Percentiles rank a stretch among this genome's conserved stretches.
Evolutionary conservation across 495 filamentous ascomycete species (phyloP).

Genomic region (Penicillium parvum): DNA sequence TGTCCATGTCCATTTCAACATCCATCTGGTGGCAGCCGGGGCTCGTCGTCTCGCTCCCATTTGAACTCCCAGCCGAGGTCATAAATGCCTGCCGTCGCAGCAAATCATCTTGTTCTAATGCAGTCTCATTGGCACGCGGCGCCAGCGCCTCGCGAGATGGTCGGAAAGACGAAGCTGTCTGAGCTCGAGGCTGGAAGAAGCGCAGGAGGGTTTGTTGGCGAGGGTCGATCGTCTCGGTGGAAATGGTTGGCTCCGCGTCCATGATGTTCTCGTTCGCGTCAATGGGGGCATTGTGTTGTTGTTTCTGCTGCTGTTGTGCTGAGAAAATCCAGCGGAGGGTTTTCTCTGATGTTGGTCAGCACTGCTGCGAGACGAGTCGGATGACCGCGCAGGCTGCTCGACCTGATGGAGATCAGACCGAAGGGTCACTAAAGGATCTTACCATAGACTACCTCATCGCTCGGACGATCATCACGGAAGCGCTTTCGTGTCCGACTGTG

Average conservation of each 20-base stretch:
- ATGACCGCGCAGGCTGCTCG: neutral
- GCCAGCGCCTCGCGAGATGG: conserved; percentile 27
- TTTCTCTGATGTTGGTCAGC: conserved; percentile 35
- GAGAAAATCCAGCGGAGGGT: conserved; percentile 46
- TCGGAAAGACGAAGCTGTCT: conserved; percentile 18
- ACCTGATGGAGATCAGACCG: neutral
- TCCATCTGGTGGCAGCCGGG: conserved; percentile 18
- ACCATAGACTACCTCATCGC: conserved; percentile 46
- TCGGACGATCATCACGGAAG: conserved; percentile 46
- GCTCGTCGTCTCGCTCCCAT: conserved; percentile 22
- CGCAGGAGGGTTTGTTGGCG: conserved; percentile 43
- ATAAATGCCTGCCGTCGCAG: conserved; percentile 19
- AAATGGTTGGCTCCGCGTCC: conserved; percentile 20
- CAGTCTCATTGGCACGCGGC: conserved; percentile 23
- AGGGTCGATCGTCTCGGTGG: conserved; percentile 33
- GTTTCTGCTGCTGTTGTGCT: conserved; percentile 36
- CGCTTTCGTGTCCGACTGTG: conserved; percentile 50
- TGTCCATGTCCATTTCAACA: conserved; percentile 39
- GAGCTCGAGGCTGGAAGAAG: conserved; percentile 40
- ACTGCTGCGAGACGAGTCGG: neutral
- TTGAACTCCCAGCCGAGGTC: conserved; percentile 14
- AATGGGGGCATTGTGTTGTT: conserved; percentile 14
- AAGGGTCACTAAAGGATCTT: conserved; percentile 8
- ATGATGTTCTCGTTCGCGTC: conserved; percentile 25
- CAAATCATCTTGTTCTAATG: conserved; percentile 12